Base-by-base conservation (phyloP, 805 yeast genomes). In the Metschnikowia similis region DNA sequence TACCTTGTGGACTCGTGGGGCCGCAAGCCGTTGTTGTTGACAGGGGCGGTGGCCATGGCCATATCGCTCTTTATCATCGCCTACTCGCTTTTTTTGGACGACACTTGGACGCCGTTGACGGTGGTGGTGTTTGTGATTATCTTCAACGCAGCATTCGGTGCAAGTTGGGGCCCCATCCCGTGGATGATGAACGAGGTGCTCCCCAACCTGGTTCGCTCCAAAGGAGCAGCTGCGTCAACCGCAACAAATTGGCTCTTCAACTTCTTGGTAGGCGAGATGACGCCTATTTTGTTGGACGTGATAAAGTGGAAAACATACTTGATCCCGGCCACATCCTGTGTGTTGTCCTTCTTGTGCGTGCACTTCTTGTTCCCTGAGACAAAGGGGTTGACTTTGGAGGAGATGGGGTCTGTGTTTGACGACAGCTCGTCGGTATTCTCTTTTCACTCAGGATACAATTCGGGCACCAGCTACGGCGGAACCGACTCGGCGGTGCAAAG, bases 181-280 rank as follows among this genome's bases (percentile, higher is more conserved):
- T 89, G 97, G 97, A 83, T 85, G 65, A 89, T 91, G 57, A 85
- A 88, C 53, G 96, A 89, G 68, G 89, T 91, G 44, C 77, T 90
- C 48, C 97, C 97, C 0, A 79, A 87, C 54, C 75, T 84, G 16
- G 89, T 89, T 9, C 79, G 97, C 48, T 89, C 96, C 3, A 87
- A 89, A 59, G 96, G 96, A 51, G 95, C 96, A 0, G 88, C 96
- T 2, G 71, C 89, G 54, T 85, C 96, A 0, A 90, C 97, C 1
- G 96, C 96, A 1, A 81, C 96, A 5, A 91, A 90, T 65, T 90
- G 97, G 97, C 78, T 88, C 6, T 90, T 89, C 72, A 90, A 90
- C 69, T 91, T 89, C 74, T 70, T 91, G 34, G 97, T 90, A 28
- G 97, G 97, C 10, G 94, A 88, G 67, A 80, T 87, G 81, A 88